These are phyloP conservation scores for Syncephalis plumigaleata DNA, from an alignment of 371 early-diverging fungal genomes.

Conservation along the genomic window DNA sequence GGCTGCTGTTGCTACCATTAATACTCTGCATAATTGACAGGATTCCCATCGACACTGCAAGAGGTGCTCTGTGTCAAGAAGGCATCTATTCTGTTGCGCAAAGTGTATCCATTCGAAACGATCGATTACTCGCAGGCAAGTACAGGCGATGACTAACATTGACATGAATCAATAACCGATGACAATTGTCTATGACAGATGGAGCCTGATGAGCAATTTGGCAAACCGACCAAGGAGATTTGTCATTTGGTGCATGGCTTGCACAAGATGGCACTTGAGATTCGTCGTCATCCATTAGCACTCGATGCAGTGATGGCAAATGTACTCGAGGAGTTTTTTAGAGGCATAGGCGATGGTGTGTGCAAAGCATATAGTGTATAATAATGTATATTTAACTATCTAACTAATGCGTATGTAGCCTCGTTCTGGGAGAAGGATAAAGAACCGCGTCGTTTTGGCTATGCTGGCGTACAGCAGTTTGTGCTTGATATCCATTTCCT, in stretches of 20 bases:
- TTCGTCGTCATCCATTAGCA: no score
- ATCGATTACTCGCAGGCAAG: neutral
- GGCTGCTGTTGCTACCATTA: no score
- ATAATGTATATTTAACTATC: no score
- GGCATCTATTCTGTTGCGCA: neutral
- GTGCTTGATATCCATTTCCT: slow-evolving; percentile 51
- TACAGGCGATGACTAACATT: no score
- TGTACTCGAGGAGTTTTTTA: neutral
- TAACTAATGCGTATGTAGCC: neutral
- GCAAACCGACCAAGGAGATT: no score
- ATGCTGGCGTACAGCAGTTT: slow-evolving; percentile 41
- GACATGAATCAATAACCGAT: no score
- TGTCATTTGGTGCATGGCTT: no score
- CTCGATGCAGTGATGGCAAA: neutral
- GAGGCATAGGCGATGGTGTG: neutral
- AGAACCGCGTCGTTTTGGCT: slow-evolving; percentile 21
- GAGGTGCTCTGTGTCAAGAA: neutral
- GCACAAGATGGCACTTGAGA: no score
- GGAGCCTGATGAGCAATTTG: no score
- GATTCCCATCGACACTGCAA: neutral
- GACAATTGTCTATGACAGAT: no score
- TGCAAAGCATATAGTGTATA: no score
- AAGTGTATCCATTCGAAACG: neutral
- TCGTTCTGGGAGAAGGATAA: slow-evolving; percentile 5
- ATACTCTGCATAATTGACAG: no score